Evolutionary conservation across 2,329 filamentous ascomycete genomes (phyloP).

Genomic region (Paracoccidioides brasiliensis): DNA sequence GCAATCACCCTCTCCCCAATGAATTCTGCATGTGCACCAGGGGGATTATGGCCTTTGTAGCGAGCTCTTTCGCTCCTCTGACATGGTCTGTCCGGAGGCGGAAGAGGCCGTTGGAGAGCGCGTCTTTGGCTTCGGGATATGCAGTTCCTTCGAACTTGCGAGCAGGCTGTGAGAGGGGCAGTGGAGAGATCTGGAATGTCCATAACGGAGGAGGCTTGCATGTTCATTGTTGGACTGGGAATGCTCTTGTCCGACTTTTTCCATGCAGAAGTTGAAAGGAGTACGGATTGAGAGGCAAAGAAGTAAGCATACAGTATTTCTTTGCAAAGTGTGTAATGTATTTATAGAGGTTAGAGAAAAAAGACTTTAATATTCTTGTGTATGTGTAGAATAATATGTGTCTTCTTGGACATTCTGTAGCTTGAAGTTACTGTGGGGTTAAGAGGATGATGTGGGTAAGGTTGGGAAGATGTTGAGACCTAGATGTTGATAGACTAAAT

Average conservation of each 20-base stretch:
- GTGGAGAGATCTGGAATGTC: background rate
- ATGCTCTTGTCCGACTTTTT: background rate
- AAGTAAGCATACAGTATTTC: background rate
- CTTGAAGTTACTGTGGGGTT: background rate
- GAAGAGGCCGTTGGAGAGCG: slow-evolving; percentile 37
- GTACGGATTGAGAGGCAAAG: background rate
- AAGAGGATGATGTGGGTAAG: background rate
- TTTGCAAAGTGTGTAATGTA: background rate
- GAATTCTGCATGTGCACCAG: slow-evolving; percentile 33
- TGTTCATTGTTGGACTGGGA: background rate
- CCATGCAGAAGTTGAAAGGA: background rate
- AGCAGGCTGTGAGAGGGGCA: background rate
- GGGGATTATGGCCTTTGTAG: slow-evolving; percentile 38
- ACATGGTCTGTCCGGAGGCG: slow-evolving; percentile 43
- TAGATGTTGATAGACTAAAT: too few relatives aligned
- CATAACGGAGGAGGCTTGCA: background rate
- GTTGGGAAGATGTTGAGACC: too few relatives aligned
- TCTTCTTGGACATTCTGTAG: background rate
- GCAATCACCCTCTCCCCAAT: slow-evolving; percentile 18
- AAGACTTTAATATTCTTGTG: background rate
- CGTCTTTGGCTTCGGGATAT: slow-evolving; percentile 26
- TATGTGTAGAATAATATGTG: background rate
- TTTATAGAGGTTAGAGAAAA: background rate
- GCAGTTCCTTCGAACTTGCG: slow-evolving; percentile 1
- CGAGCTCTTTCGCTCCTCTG: slow-evolving; percentile 48